Evolutionary conservation across 2,329 filamentous ascomycete species (phyloP).

Genomic region (Emmonsiellopsis sp.): DNA sequence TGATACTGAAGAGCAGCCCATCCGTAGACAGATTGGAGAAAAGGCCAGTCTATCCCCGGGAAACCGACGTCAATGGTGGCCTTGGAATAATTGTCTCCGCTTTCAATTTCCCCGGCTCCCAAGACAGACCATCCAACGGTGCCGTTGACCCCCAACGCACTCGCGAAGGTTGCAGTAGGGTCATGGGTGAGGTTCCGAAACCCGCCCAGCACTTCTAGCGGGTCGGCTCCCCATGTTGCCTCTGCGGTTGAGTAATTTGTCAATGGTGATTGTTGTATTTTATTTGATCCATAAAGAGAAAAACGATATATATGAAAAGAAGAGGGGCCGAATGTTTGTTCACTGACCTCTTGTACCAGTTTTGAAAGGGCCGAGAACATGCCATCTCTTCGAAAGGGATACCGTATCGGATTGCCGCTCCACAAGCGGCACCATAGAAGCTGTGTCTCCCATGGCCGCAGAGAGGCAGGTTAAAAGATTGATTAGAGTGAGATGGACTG

Average conservation of each 20-base stretch:
- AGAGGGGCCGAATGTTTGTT: neutral
- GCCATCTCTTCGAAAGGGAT: slow-evolving; percentile 31
- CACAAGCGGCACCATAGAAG: neutral
- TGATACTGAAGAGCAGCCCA: slow-evolving; percentile 52
- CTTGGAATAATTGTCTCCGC: slow-evolving; percentile 19
- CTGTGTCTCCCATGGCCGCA: neutral
- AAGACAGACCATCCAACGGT: slow-evolving; percentile 39
- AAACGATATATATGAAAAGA: slow-evolving; percentile 3
- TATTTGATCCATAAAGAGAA: neutral
- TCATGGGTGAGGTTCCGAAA: slow-evolving; percentile 37
- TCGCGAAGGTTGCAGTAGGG: slow-evolving; percentile 34
- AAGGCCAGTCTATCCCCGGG: slow-evolving; percentile 44
- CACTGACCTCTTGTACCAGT: slow-evolving; percentile 48
- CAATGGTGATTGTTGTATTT: neutral
- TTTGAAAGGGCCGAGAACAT: slow-evolving; percentile 48
- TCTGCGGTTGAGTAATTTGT: slow-evolving; percentile 28
- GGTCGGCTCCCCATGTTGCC: slow-evolving; percentile 50
- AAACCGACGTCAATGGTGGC: slow-evolving; percentile 36
- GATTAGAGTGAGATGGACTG: too few relatives aligned
- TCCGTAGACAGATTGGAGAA: slow-evolving; percentile 45
- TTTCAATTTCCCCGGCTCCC: slow-evolving; percentile 22
- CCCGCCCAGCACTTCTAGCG: slow-evolving; percentile 44
- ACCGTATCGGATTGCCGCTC: slow-evolving; percentile 3
- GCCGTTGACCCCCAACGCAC: slow-evolving; percentile 43
- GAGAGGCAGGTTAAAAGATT: too few relatives aligned